These are phyloP conservation scores for Trametes cubensis DNA, from an alignment of 768 basidiomycete species.

Conservation along the genomic window DNA sequence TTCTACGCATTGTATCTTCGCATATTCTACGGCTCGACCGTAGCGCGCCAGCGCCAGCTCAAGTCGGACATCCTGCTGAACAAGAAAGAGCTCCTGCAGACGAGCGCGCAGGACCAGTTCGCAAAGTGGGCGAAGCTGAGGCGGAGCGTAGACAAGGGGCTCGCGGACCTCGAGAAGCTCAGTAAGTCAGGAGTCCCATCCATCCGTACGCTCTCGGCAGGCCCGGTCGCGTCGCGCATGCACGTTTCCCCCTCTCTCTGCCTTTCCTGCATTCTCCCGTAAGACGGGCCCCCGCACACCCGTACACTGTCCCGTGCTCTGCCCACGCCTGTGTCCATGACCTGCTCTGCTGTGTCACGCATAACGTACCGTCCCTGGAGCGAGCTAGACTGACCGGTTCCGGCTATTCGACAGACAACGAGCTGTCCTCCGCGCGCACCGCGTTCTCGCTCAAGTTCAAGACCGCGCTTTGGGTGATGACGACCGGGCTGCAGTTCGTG, in stretches of 20 bases:
- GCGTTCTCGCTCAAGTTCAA: constrained; percentile 78
- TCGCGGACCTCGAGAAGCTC: constrained; percentile 87
- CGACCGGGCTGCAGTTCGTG: constrained; percentile 83
- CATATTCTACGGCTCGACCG: constrained; percentile 59
- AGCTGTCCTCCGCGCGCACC: constrained; percentile 77
- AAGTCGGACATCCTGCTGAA: constrained; percentile 78
- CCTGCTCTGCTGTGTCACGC: neutral
- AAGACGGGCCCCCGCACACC: constrained; percentile 7
- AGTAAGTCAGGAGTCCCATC: constrained; percentile 51
- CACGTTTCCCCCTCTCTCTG: too few relatives aligned
- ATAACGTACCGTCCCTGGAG: neutral
- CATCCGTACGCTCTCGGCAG: neutral
- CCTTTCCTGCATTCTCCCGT: neutral
- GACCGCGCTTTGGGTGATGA: constrained; percentile 73
- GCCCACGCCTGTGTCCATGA: too few relatives aligned
- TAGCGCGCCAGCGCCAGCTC: constrained; percentile 65
- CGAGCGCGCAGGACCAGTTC: constrained; percentile 96
- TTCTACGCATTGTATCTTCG: constrained; percentile 72
- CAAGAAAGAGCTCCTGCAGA: constrained; percentile 85
- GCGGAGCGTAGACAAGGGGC: constrained; percentile 87
- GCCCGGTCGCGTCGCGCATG: neutral
- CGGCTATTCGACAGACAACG: constrained; percentile 55
- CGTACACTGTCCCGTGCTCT: too few relatives aligned
- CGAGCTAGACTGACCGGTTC: constrained; percentile 1
- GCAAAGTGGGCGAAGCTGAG: constrained; percentile 97